Percentiles rank a stretch among this genome's conserved stretches.
These are phyloP conservation scores for Paspalum vaginatum DNA, from an alignment of 176 grass and related monocot genomes.

Conservation along the genomic window DNA sequence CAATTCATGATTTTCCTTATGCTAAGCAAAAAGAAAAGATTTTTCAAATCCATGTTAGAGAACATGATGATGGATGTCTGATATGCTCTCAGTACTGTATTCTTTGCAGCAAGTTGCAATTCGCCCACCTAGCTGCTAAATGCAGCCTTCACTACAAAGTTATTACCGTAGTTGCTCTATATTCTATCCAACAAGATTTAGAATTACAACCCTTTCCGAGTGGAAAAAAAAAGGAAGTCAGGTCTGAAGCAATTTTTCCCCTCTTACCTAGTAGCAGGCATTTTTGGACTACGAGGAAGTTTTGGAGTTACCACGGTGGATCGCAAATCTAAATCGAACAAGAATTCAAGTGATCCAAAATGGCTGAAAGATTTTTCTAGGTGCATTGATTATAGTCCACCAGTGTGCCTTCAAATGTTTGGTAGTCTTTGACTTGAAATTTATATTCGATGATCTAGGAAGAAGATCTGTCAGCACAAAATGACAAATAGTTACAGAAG, in stretches of 20 bases:
- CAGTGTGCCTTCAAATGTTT: not conserved
- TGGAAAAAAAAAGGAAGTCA: not conserved
- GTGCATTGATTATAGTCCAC: not conserved
- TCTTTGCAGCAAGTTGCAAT: not conserved
- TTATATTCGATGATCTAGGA: not conserved
- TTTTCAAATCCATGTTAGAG: slow-evolving; percentile 8
- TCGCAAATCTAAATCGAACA: not conserved
- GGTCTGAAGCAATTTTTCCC: not conserved
- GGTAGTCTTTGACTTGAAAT: slow-evolving; percentile 44
- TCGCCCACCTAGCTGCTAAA: slow-evolving; percentile 10
- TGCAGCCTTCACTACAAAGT: not conserved
- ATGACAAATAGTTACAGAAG: slow-evolving; percentile 17
- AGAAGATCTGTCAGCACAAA: slow-evolving; percentile 29
- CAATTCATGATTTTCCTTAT: not conserved
- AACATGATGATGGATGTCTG: not conserved
- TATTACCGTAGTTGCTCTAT: not conserved
- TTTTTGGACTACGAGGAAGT: not conserved
- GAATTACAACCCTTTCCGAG: not conserved
- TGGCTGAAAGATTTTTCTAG: not conserved
- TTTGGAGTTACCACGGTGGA: not conserved
- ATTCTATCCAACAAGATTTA: not conserved
- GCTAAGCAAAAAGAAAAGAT: not conserved
- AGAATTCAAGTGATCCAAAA: slow-evolving; percentile 1
- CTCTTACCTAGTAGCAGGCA: not conserved
- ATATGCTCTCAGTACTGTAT: not conserved